Evolutionary conservation across 2,329 filamentous ascomycete species (phyloP), one percentile per base, ranked within the genome.

Genomic region (Trichophyton equinum): DNA sequence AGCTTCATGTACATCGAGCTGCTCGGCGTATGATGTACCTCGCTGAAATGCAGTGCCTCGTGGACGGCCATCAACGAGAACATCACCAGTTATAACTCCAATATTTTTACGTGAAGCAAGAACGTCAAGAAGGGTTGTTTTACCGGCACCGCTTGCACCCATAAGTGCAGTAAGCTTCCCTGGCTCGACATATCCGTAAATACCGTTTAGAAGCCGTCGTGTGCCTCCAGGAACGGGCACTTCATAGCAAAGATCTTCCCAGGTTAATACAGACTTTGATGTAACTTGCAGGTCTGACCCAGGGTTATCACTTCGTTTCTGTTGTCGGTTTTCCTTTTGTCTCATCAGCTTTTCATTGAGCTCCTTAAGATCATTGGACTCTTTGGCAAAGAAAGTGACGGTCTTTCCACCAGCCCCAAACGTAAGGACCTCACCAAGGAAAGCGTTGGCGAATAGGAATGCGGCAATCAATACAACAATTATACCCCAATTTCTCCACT

Each of bases 131-230:
- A 96, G 81, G 0, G 91, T 96, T 0, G 91, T 96, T 74, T 96
- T 96, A 62, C 91, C 91, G 20, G 91, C 91, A 66, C 91, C 91
- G 38, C 87, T 91, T 7, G 91, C 89, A 76, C 90, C 81, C 91
- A 96, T 96, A 2, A 95, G 79, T 36, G 89, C 91, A 11, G 91
- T 96, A 59, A 95, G 74, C n/a, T 89, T 95, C 62, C 91, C 91
- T 1, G 91, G 91, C 74, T 95, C 94, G 63, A 96, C 90, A 88
- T 89, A 96, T 44, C 91, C 91, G 69, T 95, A 88, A 13, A 96
- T 88, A 64, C 94, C 79, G 67, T 96, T 86, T 62, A 96, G 77
- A 68, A 96, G 87, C 46, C 87, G 84, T n/a, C 90, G 82, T 1
- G 80, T 77, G 67, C 92, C 84, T 15, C 79, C 79, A 77, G 94